Evolutionary conservation across 208 protist genomes (phyloP), one percentile per base, ranked within the genome.

Genomic region (Sergeia podlipaevii): DNA sequence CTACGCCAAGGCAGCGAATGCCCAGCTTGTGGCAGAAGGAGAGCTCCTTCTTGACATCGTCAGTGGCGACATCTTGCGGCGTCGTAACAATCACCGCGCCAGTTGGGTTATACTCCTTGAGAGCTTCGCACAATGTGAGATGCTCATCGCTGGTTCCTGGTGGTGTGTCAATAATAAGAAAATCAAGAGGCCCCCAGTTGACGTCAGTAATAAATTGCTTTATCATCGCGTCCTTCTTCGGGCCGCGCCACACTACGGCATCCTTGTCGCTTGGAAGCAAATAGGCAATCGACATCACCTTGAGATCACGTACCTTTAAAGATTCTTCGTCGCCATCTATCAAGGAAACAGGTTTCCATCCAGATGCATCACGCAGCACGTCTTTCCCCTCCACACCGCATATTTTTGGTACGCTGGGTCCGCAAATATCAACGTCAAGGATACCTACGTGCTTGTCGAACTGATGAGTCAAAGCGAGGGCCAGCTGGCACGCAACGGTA

Each of bases 241-340:
- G 89, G 0, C 93, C 89, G 36, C 98, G 85, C 98, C 98, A 99
- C 57, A 99, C 97, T 6, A 99, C 96, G 2, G 98, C 98, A 47
- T 99, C 97, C 33, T 96, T 90, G 21, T 93, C 79, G 59, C 85
- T 92, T 3, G 81, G 63, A 7, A 99, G 74, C 29, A 99, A 51
- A 57, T 99, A 99, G 1, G 97, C 98, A 60, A 99, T 98, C 2
- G 93, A 98, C 94, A 99, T 99, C 1, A 95, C 81, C 60, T 91
- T 84, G 23, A 95, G 41, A 8, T 80, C 46, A 1, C 44, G 78
- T 17, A 28, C 17, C 10, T n/a, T 13, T 4, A 4, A 28, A n/a
- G 5, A 8, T n/a, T 17, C 23, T 47, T 64, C 2, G 33, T 54
- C 27, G 23, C 7, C 4, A 45, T 15, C 21, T 8, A 18, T 28